A percentile compares a stretch with the other conserved stretches of the same genome.
These are phyloP conservation scores for Phylloporus rhodoxanthus DNA, from an alignment of 768 basidiomycete species.

Conservation along the genomic window DNA sequence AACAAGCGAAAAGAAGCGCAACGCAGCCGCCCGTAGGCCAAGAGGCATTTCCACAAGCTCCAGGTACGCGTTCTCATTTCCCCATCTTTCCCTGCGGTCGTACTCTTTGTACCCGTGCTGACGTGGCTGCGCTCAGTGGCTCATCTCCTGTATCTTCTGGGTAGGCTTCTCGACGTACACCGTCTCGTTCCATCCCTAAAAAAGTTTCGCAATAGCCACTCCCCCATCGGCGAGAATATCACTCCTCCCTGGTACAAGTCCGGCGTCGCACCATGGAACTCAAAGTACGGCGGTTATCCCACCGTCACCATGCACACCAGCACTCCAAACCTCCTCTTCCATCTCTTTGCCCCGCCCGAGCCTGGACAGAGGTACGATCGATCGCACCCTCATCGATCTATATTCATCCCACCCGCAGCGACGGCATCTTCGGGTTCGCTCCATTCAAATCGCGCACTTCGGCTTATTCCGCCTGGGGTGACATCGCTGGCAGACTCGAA, in stretches of 20 bases:
- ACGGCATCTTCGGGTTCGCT: slow-evolving; percentile 25
- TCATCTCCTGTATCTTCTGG: slow-evolving; percentile 31
- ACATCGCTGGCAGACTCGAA: slow-evolving; percentile 64
- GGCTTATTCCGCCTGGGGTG: slow-evolving; percentile 68
- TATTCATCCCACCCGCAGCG: slow-evolving; percentile 30
- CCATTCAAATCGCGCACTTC: slow-evolving; percentile 35
- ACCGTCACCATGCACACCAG: slow-evolving; percentile 53
- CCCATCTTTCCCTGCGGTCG: slow-evolving; percentile 18
- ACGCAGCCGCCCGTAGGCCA: slow-evolving; percentile 53
- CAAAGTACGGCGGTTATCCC: slow-evolving; percentile 35
- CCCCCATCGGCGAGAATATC: slow-evolving; percentile 23
- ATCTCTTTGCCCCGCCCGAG: slow-evolving; percentile 73
- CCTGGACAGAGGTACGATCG: slow-evolving; percentile 36
- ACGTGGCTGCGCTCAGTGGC: slow-evolving; percentile 15
- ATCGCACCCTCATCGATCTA: slow-evolving; percentile 13
- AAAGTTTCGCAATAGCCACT: slow-evolving; percentile 25
- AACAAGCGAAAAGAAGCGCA: slow-evolving; percentile 78
- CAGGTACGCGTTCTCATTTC: slow-evolving; percentile 33
- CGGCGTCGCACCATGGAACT: slow-evolving; percentile 24
- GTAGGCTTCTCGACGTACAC: slow-evolving; percentile 35
- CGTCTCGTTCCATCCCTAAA: slow-evolving; percentile 22
- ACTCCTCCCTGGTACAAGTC: slow-evolving; percentile 27
- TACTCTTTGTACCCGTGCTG: slow-evolving; percentile 27
- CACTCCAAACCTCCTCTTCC: slow-evolving; percentile 61
- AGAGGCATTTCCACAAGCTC: slow-evolving; percentile 52